These are phyloP conservation scores for Penicillium chermesinum DNA, from an alignment of 495 filamentous ascomycete genomes.

Conservation along the genomic window DNA sequence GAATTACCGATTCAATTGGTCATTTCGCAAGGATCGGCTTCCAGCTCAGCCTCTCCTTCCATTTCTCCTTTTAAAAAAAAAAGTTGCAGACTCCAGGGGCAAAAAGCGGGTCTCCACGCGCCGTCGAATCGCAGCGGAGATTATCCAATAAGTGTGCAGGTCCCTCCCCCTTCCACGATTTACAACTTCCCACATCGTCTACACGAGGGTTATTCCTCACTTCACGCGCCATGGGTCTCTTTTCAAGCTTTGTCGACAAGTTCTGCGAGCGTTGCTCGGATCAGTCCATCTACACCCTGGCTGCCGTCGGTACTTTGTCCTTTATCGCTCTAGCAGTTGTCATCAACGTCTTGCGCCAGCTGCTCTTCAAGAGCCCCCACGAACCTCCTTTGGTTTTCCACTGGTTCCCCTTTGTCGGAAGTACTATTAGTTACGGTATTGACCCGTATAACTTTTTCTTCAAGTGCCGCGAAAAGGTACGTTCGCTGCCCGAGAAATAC, in stretches of 20 bases:
- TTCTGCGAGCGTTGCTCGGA: conserved; percentile 39
- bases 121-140: conserved; percentile 24
- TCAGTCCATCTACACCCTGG: conserved; percentile 30
- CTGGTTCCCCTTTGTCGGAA: conserved; percentile 59
- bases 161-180: conserved; percentile 4
- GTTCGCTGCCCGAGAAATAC: conserved; percentile 2
- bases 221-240: conserved; percentile 32
- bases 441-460: conserved; percentile 61
- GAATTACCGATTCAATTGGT: neutral
- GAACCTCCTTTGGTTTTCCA: conserved; percentile 63
- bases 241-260: conserved; percentile 30
- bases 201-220: neutral
- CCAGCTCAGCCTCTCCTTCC: neutral
- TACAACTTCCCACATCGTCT: conserved; percentile 7
- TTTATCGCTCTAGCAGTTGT: conserved; percentile 33
- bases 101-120: conserved; percentile 15
- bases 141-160: conserved; percentile 17
- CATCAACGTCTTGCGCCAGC: conserved; percentile 64
- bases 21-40: neutral
- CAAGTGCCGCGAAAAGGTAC: conserved; percentile 48
- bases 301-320: conserved; percentile 22
- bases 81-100: conserved; percentile 5
- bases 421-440: conserved; percentile 60
- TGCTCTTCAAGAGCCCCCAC: conserved; percentile 62
- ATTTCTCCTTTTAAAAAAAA: neutral